Percentiles rank a stretch among this genome's conserved stretches.
phyloP scores from a whole-genome alignment of 768 basidiomycete species.

The Sarcomyxa edulis region DNA sequence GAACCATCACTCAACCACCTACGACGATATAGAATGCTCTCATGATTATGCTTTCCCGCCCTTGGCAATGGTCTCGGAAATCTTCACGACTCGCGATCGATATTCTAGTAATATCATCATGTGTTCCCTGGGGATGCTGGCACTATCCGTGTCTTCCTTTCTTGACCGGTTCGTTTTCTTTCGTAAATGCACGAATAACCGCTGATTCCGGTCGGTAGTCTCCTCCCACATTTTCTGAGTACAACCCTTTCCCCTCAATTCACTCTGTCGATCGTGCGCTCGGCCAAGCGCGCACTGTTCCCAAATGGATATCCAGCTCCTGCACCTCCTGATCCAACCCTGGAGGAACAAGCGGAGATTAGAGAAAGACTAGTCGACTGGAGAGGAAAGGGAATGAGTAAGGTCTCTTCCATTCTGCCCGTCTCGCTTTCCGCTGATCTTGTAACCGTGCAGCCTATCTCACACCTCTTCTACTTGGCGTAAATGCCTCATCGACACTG shows the following conservation, averaged over 20 bases:
- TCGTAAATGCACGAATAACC: no score
- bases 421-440: constrained; percentile 8
- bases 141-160: constrained; percentile 44
- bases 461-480: constrained; percentile 50
- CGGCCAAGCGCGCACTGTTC: constrained; percentile 70
- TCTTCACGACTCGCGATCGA: constrained; percentile 44
- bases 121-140: constrained; percentile 40
- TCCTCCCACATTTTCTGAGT: constrained; percentile 66
- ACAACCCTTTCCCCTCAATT: constrained; percentile 44
- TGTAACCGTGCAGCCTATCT: constrained; percentile 28
- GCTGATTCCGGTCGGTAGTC: no score
- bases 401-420: no score
- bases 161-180: constrained; percentile 53
- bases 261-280: constrained; percentile 47
- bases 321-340: constrained; percentile 65
- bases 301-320: constrained; percentile 86
- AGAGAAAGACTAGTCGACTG: constrained; percentile 36
- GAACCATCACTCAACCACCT: neutral
- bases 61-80: constrained; percentile 41
- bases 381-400: constrained; percentile 28
- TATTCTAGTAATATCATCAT: constrained; percentile 42
- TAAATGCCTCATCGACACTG: constrained; percentile 42
- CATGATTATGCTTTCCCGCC: constrained; percentile 35
- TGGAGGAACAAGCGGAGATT: constrained; percentile 66
- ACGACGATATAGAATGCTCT: neutral